A percentile compares a stretch with the other conserved stretches of the same genome.
phyloP scores from a whole-genome alignment of 495 filamentous ascomycete genomes.

The Echria macrotheca region DNA sequence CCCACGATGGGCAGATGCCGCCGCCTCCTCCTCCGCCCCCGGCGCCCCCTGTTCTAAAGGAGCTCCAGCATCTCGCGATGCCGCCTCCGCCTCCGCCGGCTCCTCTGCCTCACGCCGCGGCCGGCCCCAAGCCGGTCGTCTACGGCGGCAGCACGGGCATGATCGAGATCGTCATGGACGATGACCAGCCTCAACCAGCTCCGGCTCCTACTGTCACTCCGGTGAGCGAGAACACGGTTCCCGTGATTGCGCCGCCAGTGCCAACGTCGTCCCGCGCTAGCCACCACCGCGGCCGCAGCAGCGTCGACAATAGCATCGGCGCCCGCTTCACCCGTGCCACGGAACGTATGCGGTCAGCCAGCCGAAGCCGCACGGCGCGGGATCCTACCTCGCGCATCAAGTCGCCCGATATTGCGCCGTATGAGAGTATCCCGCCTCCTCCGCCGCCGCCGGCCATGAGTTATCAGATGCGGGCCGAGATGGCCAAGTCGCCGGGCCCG shows the following conservation, averaged over 20 bases:
- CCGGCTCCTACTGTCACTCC: slow-evolving; percentile 11
- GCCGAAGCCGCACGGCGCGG: slow-evolving; percentile 38
- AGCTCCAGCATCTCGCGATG: slow-evolving; percentile 75
- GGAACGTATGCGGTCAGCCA: slow-evolving; percentile 63
- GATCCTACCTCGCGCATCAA: slow-evolving; percentile 23
- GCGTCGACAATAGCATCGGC: slow-evolving; percentile 52
- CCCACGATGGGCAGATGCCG: slow-evolving; percentile 33
- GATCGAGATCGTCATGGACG: slow-evolving; percentile 71
- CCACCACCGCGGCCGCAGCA: slow-evolving; percentile 62
- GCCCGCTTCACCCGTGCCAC: slow-evolving; percentile 61
- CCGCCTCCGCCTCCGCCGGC: slow-evolving; percentile 65
- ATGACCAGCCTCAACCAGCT: slow-evolving; percentile 39
- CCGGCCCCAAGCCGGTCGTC: slow-evolving; percentile 25
- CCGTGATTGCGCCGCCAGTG: slow-evolving; percentile 30
- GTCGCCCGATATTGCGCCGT: slow-evolving; percentile 46
- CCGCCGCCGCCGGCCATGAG: slow-evolving; percentile 14
- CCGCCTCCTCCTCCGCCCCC: slow-evolving; percentile 47
- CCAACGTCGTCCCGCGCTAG: slow-evolving; percentile 39
- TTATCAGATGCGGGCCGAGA: neutral
- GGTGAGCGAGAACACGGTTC: slow-evolving; percentile 23
- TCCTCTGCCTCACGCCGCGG: slow-evolving; percentile 37
- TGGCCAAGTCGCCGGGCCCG: neutral
- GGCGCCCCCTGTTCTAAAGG: slow-evolving; percentile 60
- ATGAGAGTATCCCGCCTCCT: slow-evolving; percentile 49
- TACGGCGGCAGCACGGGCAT: slow-evolving; percentile 52